These are phyloP conservation scores for Adansonia madagascariensis DNA, from an alignment of 441 rosid genomes.

Conservation along the genomic window DNA sequence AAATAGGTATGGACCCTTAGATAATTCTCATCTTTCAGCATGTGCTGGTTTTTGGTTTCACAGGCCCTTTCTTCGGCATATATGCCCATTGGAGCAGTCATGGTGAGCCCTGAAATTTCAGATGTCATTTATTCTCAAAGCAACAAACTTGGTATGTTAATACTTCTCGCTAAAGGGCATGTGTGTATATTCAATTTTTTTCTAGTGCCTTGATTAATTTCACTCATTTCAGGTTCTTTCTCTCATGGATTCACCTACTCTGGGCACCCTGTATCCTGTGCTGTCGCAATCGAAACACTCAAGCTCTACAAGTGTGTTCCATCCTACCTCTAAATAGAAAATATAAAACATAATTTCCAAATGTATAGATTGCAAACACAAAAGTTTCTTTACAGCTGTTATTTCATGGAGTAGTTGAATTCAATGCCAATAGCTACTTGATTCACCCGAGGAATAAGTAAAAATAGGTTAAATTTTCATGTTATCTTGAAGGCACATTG, in stretches of 20 bases:
- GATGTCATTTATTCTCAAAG: slow-evolving; percentile 76
- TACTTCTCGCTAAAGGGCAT: slow-evolving; percentile 13
- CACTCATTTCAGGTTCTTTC: slow-evolving; percentile 59
- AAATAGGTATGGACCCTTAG: not conserved
- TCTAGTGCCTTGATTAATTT: slow-evolving; percentile 27
- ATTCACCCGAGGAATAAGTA: not conserved
- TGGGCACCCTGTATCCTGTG: slow-evolving; percentile 95
- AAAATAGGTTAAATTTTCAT: not conserved
- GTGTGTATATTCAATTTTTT: slow-evolving; percentile 11
- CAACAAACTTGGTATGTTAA: slow-evolving; percentile 32
- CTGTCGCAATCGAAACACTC: slow-evolving; percentile 83
- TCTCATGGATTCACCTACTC: slow-evolving; percentile 97
- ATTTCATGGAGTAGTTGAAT: slow-evolving; percentile 8
- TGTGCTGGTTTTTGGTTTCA: slow-evolving; percentile 22
- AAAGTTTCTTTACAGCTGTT: not conserved
- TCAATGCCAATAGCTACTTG: not conserved
- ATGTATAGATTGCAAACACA: not conserved
- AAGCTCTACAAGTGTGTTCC: slow-evolving; percentile 73
- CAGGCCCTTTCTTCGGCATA: slow-evolving; percentile 95
- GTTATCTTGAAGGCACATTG: not conserved
- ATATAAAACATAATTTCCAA: not conserved
- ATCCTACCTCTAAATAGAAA: slow-evolving; percentile 19
- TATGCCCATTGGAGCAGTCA: slow-evolving; percentile 91
- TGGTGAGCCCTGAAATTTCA: slow-evolving; percentile 80
- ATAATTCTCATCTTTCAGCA: slow-evolving; percentile 17